These are phyloP conservation scores for Fusarium domesticum DNA, from an alignment of 2,329 filamentous ascomycete genomes.

Conservation along the genomic window DNA sequence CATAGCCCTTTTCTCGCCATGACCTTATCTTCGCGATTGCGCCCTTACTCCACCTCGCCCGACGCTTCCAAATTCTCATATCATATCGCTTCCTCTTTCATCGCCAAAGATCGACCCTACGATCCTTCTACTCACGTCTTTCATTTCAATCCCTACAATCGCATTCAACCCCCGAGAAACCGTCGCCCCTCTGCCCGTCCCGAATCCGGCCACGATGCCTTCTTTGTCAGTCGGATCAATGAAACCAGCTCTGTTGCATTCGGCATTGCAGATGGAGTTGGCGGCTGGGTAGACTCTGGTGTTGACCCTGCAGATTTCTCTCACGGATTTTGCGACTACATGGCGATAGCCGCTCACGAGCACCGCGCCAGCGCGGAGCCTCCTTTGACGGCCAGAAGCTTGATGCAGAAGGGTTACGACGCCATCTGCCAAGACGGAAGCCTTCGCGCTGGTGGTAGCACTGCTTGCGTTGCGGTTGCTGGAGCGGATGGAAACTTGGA, in stretches of 20 bases:
- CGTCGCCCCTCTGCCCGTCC: constrained; percentile 50
- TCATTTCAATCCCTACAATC: constrained; percentile 66
- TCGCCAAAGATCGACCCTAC: constrained; percentile 67
- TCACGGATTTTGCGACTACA: constrained; percentile 88
- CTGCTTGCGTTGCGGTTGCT: constrained; percentile 82
- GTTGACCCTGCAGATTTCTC: constrained; percentile 95
- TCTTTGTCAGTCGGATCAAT: constrained; percentile 84
- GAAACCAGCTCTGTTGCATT: constrained; percentile 71
- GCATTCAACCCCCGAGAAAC: constrained; percentile 48
- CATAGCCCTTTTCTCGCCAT: constrained; percentile 12
- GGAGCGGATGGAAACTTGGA: constrained; percentile 71
- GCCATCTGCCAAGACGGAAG: constrained; percentile 69
- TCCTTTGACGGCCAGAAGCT: constrained; percentile 57
- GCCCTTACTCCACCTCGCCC: constrained; percentile 25
- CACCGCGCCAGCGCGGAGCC: constrained; percentile 41
- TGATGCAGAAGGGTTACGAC: constrained; percentile 85
- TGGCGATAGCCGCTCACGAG: constrained; percentile 72
- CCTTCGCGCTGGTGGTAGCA: constrained; percentile 83
- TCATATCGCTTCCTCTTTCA: constrained; percentile 71
- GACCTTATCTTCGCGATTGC: constrained; percentile 19
- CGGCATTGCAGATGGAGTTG: constrained; percentile 90
- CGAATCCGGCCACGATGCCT: constrained; percentile 89
- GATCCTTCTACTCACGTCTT: constrained; percentile 67
- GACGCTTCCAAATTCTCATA: constrained; percentile 54
- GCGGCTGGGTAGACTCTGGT: constrained; percentile 89